Percentiles rank a stretch among this genome's conserved stretches.
These are phyloP conservation scores for Chaetomiaceae sp. DNA, from an alignment of 2,329 filamentous ascomycete species.

Conservation along the genomic window DNA sequence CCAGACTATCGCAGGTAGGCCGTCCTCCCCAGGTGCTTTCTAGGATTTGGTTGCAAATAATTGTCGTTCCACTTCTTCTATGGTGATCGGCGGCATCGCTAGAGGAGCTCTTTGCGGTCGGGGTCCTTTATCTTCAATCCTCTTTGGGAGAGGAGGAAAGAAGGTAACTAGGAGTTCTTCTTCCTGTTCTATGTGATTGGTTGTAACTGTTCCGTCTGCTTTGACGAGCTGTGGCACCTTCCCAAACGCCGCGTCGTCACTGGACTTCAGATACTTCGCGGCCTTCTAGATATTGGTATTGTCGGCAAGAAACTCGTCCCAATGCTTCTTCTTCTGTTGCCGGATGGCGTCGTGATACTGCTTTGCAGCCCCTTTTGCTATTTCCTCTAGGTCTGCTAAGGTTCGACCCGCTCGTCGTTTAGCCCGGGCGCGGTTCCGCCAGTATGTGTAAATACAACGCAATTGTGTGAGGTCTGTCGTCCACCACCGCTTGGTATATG, in stretches of 20 bases:
- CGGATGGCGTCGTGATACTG: background rate
- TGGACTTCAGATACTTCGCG: background rate
- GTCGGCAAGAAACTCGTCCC: background rate
- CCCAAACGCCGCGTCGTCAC: background rate
- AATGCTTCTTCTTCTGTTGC: constrained; percentile 3
- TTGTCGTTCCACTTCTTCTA: constrained; percentile 4
- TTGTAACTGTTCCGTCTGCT: background rate
- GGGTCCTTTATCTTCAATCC: constrained; percentile 1
- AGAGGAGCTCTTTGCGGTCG: background rate
- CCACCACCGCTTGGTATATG: background rate
- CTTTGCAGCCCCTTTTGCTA: background rate
- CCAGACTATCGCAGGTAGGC: constrained; percentile 2
- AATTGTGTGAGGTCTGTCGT: background rate
- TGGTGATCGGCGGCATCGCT: background rate
- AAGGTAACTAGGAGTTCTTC: constrained; percentile 1
- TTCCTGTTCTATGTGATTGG: background rate
- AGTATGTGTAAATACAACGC: background rate
- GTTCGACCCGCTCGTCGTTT: background rate
- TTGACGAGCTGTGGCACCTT: background rate
- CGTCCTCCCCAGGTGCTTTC: constrained; percentile 4
- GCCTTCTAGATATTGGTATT: constrained; percentile 3
- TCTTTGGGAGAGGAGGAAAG: constrained; percentile 1
- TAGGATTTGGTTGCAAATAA: background rate
- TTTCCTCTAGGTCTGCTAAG: background rate
- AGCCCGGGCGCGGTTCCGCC: background rate